Percentiles rank a stretch among this genome's conserved stretches.
Conservation (phyloP, 2,329 filamentous ascomycete species). For the Calonectria honghensis region DNA sequence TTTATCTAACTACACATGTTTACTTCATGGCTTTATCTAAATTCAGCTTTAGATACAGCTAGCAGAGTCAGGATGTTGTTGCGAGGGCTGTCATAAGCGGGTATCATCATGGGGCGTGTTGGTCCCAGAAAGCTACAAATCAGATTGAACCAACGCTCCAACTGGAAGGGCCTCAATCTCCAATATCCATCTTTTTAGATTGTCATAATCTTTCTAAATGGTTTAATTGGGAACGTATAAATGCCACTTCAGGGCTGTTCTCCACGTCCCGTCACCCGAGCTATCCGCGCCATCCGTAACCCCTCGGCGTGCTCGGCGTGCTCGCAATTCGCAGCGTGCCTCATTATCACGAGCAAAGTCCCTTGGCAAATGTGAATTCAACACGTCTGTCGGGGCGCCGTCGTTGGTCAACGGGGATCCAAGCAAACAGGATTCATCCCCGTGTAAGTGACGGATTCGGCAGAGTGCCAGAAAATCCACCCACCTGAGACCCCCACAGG, state of each 20-base stretch:
- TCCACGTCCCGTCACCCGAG: neutral
- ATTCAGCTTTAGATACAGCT: neutral
- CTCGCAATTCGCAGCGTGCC: neutral
- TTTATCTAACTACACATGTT: neutral
- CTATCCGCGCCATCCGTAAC: constrained; percentile 3
- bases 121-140: neutral
- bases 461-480: neutral
- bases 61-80: neutral
- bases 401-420: neutral
- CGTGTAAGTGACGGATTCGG: constrained; percentile 16
- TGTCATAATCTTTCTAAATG: neutral
- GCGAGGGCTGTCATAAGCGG: neutral
- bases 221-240: neutral
- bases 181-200: neutral
- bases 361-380: neutral
- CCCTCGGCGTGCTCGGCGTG: neutral
- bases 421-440: neutral
- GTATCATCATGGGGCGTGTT: neutral
- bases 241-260: neutral
- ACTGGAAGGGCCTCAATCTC: neutral
- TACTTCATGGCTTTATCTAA: too few relatives aligned
- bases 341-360: neutral
- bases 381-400: neutral
- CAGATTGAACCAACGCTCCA: neutral
- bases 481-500: constrained; percentile 3